Evolutionary conservation across 495 filamentous ascomycete genomes (phyloP).

Genomic region (Terfezia claveryi): DNA sequence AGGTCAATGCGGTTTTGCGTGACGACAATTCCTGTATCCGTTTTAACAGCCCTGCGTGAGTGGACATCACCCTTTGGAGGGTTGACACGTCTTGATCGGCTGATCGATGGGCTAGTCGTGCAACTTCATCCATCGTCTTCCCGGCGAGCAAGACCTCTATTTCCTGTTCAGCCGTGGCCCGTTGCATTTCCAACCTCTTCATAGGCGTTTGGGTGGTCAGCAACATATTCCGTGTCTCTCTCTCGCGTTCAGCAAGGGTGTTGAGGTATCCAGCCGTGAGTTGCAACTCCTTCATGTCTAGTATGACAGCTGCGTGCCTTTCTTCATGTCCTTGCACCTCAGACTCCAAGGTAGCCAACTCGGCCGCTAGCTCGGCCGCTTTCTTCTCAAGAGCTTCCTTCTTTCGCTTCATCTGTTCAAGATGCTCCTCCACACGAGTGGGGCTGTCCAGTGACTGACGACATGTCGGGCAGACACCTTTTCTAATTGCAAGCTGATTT

Average conservation of each 20-base stretch:
- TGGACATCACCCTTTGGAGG: neutral
- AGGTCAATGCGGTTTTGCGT: slow-evolving; percentile 1
- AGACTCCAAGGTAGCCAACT: neutral
- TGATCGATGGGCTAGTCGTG: neutral
- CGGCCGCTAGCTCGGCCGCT: neutral
- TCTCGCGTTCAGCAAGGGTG: neutral
- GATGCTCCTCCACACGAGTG: neutral
- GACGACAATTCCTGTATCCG: neutral
- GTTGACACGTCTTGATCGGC: neutral
- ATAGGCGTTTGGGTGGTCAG: neutral
- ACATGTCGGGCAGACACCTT: neutral
- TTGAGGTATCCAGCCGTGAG: neutral
- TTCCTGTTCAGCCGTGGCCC: neutral
- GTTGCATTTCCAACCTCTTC: neutral
- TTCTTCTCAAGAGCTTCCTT: neutral
- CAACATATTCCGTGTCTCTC: neutral
- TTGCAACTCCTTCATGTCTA: neutral
- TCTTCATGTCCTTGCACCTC: neutral
- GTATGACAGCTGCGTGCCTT: neutral
- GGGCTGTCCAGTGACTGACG: neutral
- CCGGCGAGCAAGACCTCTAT: neutral
- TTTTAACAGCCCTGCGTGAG: neutral
- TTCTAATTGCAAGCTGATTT: too few relatives aligned
- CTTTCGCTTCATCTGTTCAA: neutral
- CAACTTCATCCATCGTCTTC: neutral